phyloP scores from a whole-genome alignment of 257 asterid genomes.

The Nemophila menziesii region DNA sequence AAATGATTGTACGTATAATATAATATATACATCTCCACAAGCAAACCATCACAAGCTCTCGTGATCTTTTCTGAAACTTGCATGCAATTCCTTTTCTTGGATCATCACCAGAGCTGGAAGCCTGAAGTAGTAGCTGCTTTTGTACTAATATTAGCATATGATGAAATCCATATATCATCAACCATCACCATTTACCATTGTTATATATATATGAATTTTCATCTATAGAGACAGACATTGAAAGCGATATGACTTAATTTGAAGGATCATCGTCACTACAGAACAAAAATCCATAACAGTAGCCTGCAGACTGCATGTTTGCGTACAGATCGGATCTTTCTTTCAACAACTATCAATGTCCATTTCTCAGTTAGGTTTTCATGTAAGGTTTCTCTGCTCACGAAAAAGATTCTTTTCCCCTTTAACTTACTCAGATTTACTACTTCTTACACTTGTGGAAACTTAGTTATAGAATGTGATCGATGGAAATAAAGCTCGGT shows the following conservation, averaged over 20 bases:
- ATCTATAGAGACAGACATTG: neutral
- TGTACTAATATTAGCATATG: neutral
- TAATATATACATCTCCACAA: neutral
- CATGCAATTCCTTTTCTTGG: neutral
- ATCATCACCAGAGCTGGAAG: slow-evolving; percentile 14
- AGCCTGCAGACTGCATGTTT: slow-evolving; percentile 11
- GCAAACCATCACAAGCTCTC: slow-evolving; percentile 12
- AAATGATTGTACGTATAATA: neutral
- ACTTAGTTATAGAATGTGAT: too few species aligned
- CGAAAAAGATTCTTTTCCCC: slow-evolving; percentile 33
- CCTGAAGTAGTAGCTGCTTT: slow-evolving; percentile 3
- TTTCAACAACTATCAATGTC: slow-evolving; percentile 15
- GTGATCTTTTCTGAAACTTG: slow-evolving; percentile 8
- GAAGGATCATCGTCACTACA: slow-evolving; percentile 2
- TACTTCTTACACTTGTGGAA: too few species aligned
- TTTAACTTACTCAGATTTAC: neutral
- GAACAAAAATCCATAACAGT: slow-evolving; percentile 5
- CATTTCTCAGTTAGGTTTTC: slow-evolving; percentile 24
- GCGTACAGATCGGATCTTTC: slow-evolving; percentile 1
- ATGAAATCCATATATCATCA: neutral
- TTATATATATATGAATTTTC: neutral
- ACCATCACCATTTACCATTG: neutral
- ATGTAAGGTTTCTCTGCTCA: slow-evolving; percentile 20
- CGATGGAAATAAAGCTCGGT: too few species aligned
- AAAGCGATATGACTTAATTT: slow-evolving; percentile 2